Conservation (phyloP, 1,284 basidiomycete genomes). For the Exsudoporus floridanus region DNA sequence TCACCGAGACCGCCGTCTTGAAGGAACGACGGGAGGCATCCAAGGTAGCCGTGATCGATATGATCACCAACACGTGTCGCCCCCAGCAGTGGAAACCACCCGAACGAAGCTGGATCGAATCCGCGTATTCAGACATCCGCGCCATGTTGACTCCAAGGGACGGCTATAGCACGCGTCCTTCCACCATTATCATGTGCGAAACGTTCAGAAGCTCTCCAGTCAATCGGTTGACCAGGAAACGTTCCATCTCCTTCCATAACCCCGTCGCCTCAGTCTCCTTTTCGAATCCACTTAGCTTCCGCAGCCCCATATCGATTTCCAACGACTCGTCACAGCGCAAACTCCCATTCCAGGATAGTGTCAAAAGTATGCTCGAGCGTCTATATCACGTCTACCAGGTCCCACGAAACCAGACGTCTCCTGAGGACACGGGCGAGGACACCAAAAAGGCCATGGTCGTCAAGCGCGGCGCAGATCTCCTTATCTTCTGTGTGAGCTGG, state of each 20-base stretch:
- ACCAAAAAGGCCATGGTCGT: constrained; percentile 6
- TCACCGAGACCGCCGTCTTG: constrained; percentile 11
- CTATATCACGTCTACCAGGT: constrained; percentile 28
- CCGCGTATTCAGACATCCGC: constrained; percentile 28
- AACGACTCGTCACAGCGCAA: constrained; percentile 9
- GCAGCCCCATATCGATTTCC: constrained; percentile 25
- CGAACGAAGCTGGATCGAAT: constrained; percentile 27
- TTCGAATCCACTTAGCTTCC: constrained; percentile 19
- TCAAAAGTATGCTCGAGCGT: constrained; percentile 8
- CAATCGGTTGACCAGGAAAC: constrained; percentile 7
- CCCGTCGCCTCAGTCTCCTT: constrained; percentile 19
- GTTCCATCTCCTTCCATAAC: constrained; percentile 24
- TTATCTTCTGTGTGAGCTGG: constrained; percentile 26
- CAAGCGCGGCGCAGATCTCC: constrained; percentile 28
- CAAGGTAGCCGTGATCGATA: constrained; percentile 11
- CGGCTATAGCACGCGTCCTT: neutral
- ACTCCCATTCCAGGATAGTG: constrained; percentile 23
- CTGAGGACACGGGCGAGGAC: constrained; percentile 3
- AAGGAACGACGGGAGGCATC: constrained; percentile 21
- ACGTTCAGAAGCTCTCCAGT: neutral
- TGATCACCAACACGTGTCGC: constrained; percentile 24
- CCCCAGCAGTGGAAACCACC: constrained; percentile 22
- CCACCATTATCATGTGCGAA: constrained; percentile 30
- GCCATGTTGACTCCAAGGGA: constrained; percentile 20
- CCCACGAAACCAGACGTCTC: neutral